Conservation (phyloP, 352 stramenopile genomes). For the Globisporangium radiosum region DNA sequence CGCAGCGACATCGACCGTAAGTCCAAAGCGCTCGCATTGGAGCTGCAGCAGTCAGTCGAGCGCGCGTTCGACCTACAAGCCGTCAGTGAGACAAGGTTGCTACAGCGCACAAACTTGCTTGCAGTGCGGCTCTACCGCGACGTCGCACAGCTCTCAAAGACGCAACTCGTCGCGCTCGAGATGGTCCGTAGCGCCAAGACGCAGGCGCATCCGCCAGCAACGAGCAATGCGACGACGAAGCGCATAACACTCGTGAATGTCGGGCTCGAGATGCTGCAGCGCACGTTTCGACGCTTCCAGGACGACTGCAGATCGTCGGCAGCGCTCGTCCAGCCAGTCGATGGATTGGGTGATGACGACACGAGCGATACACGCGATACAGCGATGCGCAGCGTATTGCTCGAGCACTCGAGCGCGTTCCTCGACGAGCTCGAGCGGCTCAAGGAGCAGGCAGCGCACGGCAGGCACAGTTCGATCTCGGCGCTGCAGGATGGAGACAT, state of each 20-base stretch:
- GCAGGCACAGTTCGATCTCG: conserved; percentile 17
- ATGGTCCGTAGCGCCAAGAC: conserved; percentile 19
- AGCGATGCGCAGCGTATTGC: conserved; percentile 20
- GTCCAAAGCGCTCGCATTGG: conserved; percentile 27
- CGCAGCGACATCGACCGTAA: conserved; percentile 23
- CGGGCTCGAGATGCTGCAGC: conserved; percentile 32
- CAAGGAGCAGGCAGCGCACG: conserved; percentile 31
- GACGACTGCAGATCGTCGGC: conserved; percentile 11
- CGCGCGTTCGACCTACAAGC: conserved; percentile 20
- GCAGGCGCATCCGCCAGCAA: background rate
- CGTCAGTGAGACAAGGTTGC: conserved; percentile 12
- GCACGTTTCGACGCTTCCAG: conserved; percentile 31
- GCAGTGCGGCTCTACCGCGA: conserved; percentile 42
- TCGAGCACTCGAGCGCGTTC: conserved; percentile 32
- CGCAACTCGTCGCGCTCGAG: conserved; percentile 38
- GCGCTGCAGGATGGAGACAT: background rate
- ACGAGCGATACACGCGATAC: conserved; percentile 1
- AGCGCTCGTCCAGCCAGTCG: background rate
- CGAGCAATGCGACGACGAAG: conserved; percentile 3
- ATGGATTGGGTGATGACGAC: conserved; percentile 8
- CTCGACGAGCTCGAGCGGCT: conserved; percentile 41
- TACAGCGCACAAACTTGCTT: conserved; percentile 21
- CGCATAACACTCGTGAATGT: conserved; percentile 25
- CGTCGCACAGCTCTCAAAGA: conserved; percentile 38
- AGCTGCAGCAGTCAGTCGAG: conserved; percentile 26